These are phyloP conservation scores for Corrigiola litoralis DNA, from an alignment of 179 eudicot species.

Conservation along the genomic window DNA sequence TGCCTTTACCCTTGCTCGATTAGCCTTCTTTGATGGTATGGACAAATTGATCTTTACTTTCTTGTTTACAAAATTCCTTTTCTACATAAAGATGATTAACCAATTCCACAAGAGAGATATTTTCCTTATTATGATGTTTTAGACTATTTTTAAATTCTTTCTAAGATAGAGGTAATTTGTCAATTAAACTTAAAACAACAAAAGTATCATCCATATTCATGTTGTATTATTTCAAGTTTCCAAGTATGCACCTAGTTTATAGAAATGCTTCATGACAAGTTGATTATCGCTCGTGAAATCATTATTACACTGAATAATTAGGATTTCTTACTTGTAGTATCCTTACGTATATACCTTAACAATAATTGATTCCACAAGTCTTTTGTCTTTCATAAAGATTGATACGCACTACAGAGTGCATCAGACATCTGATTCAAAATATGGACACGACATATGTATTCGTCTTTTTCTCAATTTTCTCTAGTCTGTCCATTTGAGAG, in stretches of 20 bases:
- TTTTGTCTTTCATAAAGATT: neutral
- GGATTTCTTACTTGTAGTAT: neutral
- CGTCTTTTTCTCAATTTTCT: neutral
- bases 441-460: neutral
- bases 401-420: neutral
- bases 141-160: neutral
- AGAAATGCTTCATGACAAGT: neutral
- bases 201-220: neutral
- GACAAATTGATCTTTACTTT: neutral
- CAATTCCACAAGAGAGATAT: neutral
- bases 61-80: slow-evolving; percentile 2
- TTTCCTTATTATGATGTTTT: neutral
- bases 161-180: neutral
- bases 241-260: neutral
- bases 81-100: neutral
- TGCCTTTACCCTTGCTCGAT: neutral
- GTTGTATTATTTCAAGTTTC: neutral
- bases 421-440: neutral
- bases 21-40: neutral
- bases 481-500: no score
- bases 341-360: neutral
- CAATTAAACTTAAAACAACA: neutral
- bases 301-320: neutral
- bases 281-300: no score
- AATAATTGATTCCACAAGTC: neutral